Conservation (phyloP, 2,329 filamentous ascomycete genomes). For the Aspergillus persii region DNA sequence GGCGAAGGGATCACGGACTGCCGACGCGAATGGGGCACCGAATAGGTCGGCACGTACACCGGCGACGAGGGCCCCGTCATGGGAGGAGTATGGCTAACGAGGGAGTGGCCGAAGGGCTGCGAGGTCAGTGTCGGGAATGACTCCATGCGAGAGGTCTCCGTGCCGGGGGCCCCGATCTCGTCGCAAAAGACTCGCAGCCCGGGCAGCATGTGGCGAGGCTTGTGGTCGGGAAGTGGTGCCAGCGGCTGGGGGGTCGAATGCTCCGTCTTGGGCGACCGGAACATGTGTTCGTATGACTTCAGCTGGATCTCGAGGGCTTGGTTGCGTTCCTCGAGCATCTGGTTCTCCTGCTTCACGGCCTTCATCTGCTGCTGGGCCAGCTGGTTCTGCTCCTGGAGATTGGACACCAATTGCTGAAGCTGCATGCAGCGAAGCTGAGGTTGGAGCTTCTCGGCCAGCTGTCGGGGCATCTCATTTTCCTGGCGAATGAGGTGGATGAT, state of each 20-base stretch:
- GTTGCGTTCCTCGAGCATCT: conserved; percentile 34
- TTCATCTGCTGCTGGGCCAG: conserved; percentile 34
- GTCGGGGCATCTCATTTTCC: conserved; percentile 34
- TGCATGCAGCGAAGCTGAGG: conserved; percentile 40
- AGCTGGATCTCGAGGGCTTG: conserved; percentile 38
- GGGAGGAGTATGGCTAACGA: conserved; percentile 33
- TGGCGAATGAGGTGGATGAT: conserved; percentile 36
- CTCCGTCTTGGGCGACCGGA: conserved; percentile 37
- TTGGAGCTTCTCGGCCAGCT: conserved; percentile 39
- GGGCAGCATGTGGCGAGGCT: conserved; percentile 34
- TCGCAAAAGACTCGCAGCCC: conserved; percentile 37
- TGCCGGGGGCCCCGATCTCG: conserved; percentile 27
- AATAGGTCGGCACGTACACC: conserved; percentile 30
- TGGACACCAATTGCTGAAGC: conserved; percentile 33
- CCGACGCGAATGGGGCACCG: conserved; percentile 27
- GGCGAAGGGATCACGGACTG: conserved; percentile 28
- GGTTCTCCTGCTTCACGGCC: conserved; percentile 35
- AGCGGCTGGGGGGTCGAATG: conserved; percentile 26
- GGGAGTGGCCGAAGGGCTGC: conserved; percentile 29
- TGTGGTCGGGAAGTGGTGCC: conserved; percentile 26
- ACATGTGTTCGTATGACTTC: conserved; percentile 40
- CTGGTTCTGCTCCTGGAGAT: conserved; percentile 39
- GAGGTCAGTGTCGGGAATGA: conserved; percentile 24
- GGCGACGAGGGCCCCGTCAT: conserved; percentile 37
- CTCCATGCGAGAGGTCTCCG: conserved; percentile 25